Base-by-base conservation (phyloP, 2,329 filamentous ascomycete species). In the Mycosphaerella sp. region DNA sequence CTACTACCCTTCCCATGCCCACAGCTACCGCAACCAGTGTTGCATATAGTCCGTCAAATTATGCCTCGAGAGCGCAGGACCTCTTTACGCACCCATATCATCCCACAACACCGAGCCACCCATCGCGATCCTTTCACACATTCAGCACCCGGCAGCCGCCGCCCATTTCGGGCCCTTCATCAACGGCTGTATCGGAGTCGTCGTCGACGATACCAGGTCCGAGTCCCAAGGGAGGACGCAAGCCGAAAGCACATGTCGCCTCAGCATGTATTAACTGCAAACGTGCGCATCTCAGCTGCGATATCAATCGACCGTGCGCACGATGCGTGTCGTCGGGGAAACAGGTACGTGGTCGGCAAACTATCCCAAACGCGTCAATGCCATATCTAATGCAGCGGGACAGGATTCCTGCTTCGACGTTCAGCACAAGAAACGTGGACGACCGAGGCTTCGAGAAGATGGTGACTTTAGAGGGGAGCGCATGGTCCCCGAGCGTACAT, bases 201-300 rank as follows among this genome's bases (percentile, higher is more conserved):
- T 46, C 41, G 14, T 39, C 55, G 38, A 51, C 31, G 12, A 43
- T 50, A 36, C 51, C 53, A 17, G 47, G 59, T 29, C 7, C 39
- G 7, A 29, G 21, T 32, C 31, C 54, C 8, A 59, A 59, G 26
- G 59, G 61, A 14, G 64, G 62, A 6, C 62, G 66, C 6, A 67
- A 66, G 49, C 59, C 66, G 12, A 72, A 70, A 58, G 86, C 86
- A 11, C 88, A 93, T 73, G 88, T 92, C 50, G 86, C 87, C 48
- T 91, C 87, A 36, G 88, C 88, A 26, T 93, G 88, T 68, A 84
- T 92, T 62, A 89, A 89, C 56, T 93, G 88, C 74, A 92, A 92
- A 69, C 84, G 83, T 70, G 88, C 88, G 38, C 88, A 93, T 79
- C 78, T 93, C 59, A 78, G 77, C 58, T 80, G 78, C 63, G 78